Evolutionary conservation across 106 monocot genomes (phyloP).

Genomic region (Dioscorea dumetorum): DNA sequence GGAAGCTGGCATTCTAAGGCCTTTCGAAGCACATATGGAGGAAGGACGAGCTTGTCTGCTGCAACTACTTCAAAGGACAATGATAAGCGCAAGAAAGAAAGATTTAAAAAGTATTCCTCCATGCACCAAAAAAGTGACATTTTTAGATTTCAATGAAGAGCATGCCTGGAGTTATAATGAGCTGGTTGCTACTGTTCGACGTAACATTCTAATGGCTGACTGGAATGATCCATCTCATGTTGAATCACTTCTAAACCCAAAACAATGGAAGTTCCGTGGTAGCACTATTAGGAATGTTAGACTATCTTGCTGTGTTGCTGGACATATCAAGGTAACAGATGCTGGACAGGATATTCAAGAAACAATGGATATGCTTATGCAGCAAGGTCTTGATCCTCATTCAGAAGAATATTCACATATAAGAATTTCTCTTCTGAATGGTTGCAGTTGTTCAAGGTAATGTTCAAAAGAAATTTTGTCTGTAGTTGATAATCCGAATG

Average conservation of each 20-base stretch:
- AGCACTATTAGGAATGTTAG: slow-evolving; percentile 82
- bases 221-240: slow-evolving; percentile 99
- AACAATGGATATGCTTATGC: slow-evolving; percentile 85
- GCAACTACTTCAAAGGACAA: slow-evolving; percentile 59
- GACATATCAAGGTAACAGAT: slow-evolving; percentile 88
- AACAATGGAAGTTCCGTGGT: slow-evolving; percentile 91
- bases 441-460: slow-evolving; percentile 88
- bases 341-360: slow-evolving; percentile 95
- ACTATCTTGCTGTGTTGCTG: slow-evolving; percentile 94
- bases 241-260: slow-evolving; percentile 97
- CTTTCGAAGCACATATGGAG: slow-evolving; percentile 74
- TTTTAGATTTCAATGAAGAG: slow-evolving; percentile 69
- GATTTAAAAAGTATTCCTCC: slow-evolving; percentile 84
- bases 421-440: slow-evolving; percentile 59
- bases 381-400: slow-evolving; percentile 71
- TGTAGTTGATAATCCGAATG: slow-evolving; percentile 4
- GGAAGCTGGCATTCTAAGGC: slow-evolving; percentile 81
- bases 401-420: slow-evolving; percentile 70
- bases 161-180: slow-evolving; percentile 96
- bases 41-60: slow-evolving; percentile 61
- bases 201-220: slow-evolving; percentile 96
- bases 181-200: slow-evolving; percentile 72
- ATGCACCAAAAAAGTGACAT: slow-evolving; percentile 72
- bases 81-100: slow-evolving; percentile 91
- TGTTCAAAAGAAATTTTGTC: neutral